These are phyloP conservation scores for Xanthoceras sorbifolium DNA, from an alignment of 345 rosid species.

Conservation along the genomic window DNA sequence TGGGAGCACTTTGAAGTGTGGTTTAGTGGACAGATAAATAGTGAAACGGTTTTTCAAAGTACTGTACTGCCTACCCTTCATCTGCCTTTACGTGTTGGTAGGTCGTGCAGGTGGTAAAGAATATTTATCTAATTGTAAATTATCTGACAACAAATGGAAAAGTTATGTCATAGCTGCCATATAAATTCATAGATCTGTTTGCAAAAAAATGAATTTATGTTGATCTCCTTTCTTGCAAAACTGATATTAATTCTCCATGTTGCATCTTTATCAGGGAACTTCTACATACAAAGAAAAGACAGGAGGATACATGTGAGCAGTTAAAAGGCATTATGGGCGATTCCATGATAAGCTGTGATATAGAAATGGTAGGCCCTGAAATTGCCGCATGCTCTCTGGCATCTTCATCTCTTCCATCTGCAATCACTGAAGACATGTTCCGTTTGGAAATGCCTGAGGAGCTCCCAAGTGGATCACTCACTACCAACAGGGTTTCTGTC, in stretches of 20 bases:
- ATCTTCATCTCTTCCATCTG: constrained; percentile 63
- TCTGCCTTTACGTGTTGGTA: background rate
- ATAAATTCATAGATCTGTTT: background rate
- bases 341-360: constrained; percentile 70
- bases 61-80: background rate
- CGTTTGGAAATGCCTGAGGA: constrained; percentile 41
- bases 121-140: background rate
- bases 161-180: background rate
- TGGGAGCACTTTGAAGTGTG: background rate
- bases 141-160: background rate
- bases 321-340: constrained; percentile 55
- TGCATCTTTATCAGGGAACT: constrained; percentile 59
- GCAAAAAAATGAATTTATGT: background rate
- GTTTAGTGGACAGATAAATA: background rate
- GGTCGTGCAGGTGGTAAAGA: background rate
- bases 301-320: constrained; percentile 50
- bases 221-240: background rate
- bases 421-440: constrained; percentile 59
- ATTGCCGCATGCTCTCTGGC: constrained; percentile 66
- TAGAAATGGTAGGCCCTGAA: constrained; percentile 75
- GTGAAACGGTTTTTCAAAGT: background rate
- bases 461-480: constrained; percentile 38
- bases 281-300: constrained; percentile 70
- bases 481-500: constrained; percentile 53
- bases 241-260: background rate